Evolutionary conservation across 306 rosid genomes (phyloP).

Genomic region (Vigna trinervia): DNA sequence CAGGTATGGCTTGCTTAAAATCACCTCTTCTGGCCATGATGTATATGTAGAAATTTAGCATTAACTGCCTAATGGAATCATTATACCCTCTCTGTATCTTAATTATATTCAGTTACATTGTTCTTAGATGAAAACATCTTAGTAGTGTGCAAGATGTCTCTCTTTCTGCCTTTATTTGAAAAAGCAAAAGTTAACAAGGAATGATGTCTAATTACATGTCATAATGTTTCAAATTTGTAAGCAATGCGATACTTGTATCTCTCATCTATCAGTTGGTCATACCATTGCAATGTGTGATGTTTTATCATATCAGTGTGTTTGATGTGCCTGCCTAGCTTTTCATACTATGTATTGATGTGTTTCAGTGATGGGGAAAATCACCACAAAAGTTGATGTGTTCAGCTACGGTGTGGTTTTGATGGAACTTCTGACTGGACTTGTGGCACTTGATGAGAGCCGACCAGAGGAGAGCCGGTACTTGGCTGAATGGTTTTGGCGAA

Average conservation of each 20-base stretch:
- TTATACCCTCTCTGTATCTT: background rate
- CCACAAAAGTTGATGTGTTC: constrained; percentile 83
- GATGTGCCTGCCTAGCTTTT: background rate
- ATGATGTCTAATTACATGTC: background rate
- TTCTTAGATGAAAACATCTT: background rate
- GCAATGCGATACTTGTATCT: constrained; percentile 22
- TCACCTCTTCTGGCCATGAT: constrained; percentile 29
- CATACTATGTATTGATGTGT: constrained; percentile 35
- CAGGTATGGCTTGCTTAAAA: constrained; percentile 55
- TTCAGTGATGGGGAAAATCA: constrained; percentile 92
- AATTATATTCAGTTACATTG: background rate
- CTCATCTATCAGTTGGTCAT: constrained; percentile 5
- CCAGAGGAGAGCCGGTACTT: constrained; percentile 84
- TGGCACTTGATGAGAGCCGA: constrained; percentile 77
- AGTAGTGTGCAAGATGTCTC: constrained; percentile 4
- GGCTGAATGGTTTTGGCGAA: constrained; percentile 82
- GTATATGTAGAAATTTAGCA: constrained; percentile 24
- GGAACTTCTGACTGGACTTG: constrained; percentile 80
- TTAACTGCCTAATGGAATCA: constrained; percentile 9
- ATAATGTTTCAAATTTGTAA: constrained; percentile 22
- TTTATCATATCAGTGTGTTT: background rate
- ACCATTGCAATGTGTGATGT: constrained; percentile 23
- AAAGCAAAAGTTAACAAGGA: constrained; percentile 3
- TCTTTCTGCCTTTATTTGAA: background rate
- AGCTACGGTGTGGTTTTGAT: constrained; percentile 83